phyloP scores from a whole-genome alignment of 2,329 filamentous ascomycete species.

The Cladophialophora psammophila region DNA sequence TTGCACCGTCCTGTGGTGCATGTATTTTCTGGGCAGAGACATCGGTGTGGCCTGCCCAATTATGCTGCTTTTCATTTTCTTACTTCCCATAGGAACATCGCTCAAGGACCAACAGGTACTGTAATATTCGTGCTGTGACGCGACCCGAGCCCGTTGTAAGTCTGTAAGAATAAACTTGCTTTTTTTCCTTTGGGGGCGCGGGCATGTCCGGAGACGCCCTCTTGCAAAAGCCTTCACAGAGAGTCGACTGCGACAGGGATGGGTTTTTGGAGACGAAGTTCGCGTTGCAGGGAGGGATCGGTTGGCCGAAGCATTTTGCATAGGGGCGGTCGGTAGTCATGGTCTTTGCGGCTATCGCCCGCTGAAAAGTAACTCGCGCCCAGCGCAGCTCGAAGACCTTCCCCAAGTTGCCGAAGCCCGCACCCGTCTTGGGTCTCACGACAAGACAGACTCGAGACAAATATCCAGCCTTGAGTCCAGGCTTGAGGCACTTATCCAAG shows the following conservation, averaged over 20 bases:
- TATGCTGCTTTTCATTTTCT: not conserved
- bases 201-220: conserved; percentile 1
- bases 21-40: not conserved
- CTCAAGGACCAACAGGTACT: not conserved
- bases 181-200: conserved; percentile 1
- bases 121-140: not conserved
- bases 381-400: not conserved
- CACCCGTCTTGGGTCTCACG: conserved; percentile 18
- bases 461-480: conserved; percentile 1
- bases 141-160: not conserved
- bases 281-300: not conserved
- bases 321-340: not conserved
- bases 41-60: not conserved
- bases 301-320: conserved; percentile 1
- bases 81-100: not conserved
- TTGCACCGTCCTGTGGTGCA: not conserved
- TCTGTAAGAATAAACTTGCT: not conserved
- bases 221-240: not conserved
- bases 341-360: not conserved
- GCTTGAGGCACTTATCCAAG: conserved; percentile 10
- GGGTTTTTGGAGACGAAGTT: conserved; percentile 1
- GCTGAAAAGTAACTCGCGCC: not conserved
- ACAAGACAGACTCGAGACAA: conserved; percentile 9
- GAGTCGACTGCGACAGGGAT: not conserved
- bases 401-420: not conserved